Conservation (phyloP, 192 early-diverging fungal genomes). For the Backusella macrospora region DNA sequence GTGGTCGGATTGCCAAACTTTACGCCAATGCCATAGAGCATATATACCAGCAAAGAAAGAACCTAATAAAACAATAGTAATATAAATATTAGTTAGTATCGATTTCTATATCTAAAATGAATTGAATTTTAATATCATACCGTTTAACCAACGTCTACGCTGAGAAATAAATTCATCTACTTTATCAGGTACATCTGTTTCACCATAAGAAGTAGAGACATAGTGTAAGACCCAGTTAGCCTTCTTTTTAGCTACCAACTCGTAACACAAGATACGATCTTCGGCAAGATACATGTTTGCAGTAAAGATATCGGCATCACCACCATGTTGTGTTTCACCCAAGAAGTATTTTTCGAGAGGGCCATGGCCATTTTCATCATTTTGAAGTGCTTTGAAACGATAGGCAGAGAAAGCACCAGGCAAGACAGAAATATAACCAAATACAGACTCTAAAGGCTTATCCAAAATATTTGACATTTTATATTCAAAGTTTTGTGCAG, state of each 20-base stretch:
- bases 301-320: slow-evolving; percentile 63
- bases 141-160: slow-evolving; percentile 83
- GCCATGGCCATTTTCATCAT: slow-evolving; percentile 52
- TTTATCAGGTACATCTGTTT: slow-evolving; percentile 77
- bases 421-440: slow-evolving; percentile 84
- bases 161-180: slow-evolving; percentile 75
- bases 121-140: slow-evolving; percentile 39
- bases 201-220: slow-evolving; percentile 70
- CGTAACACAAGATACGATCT: slow-evolving; percentile 83
- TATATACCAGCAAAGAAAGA: slow-evolving; percentile 80
- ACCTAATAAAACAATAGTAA: slow-evolving; percentile 11
- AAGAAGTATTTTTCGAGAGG: slow-evolving; percentile 77
- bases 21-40: slow-evolving; percentile 63
- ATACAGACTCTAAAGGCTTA: slow-evolving; percentile 79
- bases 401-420: slow-evolving; percentile 87
- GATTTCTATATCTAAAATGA: background rate
- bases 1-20: slow-evolving; percentile 72
- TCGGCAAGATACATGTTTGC: slow-evolving; percentile 71
- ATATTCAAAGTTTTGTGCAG: slow-evolving; percentile 85
- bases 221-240: slow-evolving; percentile 71
- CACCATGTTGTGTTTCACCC: slow-evolving; percentile 69
- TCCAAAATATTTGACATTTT: slow-evolving; percentile 78
- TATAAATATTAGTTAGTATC: background rate
- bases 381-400: slow-evolving; percentile 70
- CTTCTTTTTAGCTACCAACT: slow-evolving; percentile 74